phyloP scores from a whole-genome alignment of 2,329 filamentous ascomycete species.

The Mycocentrospora acerina region DNA sequence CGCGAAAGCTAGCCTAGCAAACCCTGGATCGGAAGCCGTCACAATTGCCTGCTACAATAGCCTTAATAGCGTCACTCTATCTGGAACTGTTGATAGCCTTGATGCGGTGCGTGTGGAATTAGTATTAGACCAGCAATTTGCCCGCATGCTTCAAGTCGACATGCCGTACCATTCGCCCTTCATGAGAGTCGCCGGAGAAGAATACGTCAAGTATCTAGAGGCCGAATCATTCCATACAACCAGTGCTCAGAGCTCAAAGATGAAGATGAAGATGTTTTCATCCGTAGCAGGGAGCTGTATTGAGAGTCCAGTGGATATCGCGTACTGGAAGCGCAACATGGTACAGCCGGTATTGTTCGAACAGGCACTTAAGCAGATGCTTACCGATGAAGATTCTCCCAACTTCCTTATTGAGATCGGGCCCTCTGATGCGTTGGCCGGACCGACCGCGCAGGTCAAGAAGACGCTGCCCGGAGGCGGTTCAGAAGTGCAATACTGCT shows the following conservation, averaged over 20 bases:
- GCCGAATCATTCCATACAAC: not conserved
- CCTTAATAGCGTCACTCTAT: slow-evolving; percentile 21
- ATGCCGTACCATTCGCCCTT: slow-evolving; percentile 18
- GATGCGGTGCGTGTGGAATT: too few species aligned
- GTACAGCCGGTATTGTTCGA: slow-evolving; percentile 3
- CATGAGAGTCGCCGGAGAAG: slow-evolving; percentile 10
- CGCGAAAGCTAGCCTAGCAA: slow-evolving; percentile 3
- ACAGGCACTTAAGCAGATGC: not conserved
- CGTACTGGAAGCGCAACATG: slow-evolving; percentile 7
- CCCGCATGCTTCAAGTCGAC: slow-evolving; percentile 13
- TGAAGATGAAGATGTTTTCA: not conserved
- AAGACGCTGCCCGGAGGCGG: not conserved
- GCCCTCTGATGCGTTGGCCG: slow-evolving; percentile 8
- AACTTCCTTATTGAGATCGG: slow-evolving; percentile 1
- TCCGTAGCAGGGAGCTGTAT: not conserved
- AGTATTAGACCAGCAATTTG: slow-evolving; percentile 11
- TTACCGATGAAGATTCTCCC: not conserved
- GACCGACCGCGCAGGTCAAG: slow-evolving; percentile 8
- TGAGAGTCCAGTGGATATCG: not conserved
- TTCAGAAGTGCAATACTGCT: not conserved
- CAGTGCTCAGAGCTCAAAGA: not conserved
- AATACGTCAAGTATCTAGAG: slow-evolving; percentile 5
- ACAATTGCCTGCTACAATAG: slow-evolving; percentile 34
- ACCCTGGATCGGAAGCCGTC: not conserved
- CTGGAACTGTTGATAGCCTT: slow-evolving; percentile 36